Base-by-base conservation (phyloP, 1,284 basidiomycete genomes). In the Puccinia hordei region DNA sequence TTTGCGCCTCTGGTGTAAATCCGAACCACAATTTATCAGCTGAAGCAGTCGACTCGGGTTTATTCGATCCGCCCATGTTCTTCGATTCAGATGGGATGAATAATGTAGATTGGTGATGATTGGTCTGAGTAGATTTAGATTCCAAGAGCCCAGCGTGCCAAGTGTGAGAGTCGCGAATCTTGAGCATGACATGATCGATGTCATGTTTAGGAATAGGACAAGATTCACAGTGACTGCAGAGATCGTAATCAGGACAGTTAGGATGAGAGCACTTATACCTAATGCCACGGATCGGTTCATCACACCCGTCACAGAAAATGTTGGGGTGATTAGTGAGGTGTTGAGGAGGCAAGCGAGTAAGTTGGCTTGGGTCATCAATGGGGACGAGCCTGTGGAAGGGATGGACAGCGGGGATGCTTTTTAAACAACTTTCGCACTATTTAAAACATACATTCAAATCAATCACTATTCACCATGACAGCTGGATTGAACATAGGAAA, bases 211-310 rank as follows among this genome's bases (percentile, higher is more conserved):
- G 86, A 81, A 93, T 92, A 0, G 93, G 93, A 73, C 90, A 87
- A 0, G 92, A 90, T 86, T 95, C 93, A 86, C 94, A 95, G 81
- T 87, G 86, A 83, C 89, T 89, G 86, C 93, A 95, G 22, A 95
- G 88, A 83, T 95, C 93, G 83, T 91, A 94, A 86, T 95, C 92
- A 0, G 89, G 88, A 86, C 94, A 95, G 22, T 88, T 86, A 22
- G 90, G 89, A 85, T 94, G 91, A 89, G 92, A 90, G 86, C 93
- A 95, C 91, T 93, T 87, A 85, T 84, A 87, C 27, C 86, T 82
- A 0, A 82, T 17, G 63, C 82, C 74, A 59, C 90, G 90, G 75
- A 85, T 82, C 5, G 81, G 41, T 51, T n/a, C 81, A 22, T 68
- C 82, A 82, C 61, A 82, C 13, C 79, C 82, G 81, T 84, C 83